Evolutionary conservation across 2,329 filamentous ascomycete genomes (phyloP), one percentile per base, ranked within the genome.

Genomic region (Aspergillus uvarum): DNA sequence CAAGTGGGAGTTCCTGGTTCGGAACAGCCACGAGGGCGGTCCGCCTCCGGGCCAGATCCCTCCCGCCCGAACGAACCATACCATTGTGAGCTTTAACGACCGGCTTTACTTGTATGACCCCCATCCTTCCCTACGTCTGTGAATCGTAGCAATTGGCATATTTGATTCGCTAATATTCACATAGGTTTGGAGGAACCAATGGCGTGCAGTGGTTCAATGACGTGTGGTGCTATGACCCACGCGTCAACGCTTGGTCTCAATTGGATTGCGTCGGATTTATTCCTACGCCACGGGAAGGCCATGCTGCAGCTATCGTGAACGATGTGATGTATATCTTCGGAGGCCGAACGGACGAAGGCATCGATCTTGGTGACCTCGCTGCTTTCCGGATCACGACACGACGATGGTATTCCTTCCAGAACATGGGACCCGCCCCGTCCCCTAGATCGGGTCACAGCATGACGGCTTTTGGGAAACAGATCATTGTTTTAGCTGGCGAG

Each of bases 261-360:
- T 83, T 96, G 58, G 94, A 98, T 71, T 99, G 95, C 74, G 97
- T 98, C 70, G 95, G 95, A 38, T 99, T 97, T 75, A 98, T 99
- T 61, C 95, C 96, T 1, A 89, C 92, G 1, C 89, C 94, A 19
- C 87, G 95, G 62, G 95, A 99, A 81, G 95, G 95, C 3, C 95
- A 99, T 75, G 93, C 96, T 12, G 92, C 95, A 14, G 89, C 94
- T 4, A 82, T 99, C 21, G 93, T 99, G 48, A 92, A 95, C 74
- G 95, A 99, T 73, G 95, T 97, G 61, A 99, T 99, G 96, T 99
- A 99, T 79, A 88, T 99, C 62, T 99, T 99, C 75, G 96, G 96
- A 67, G 95, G 95, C 49, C 89, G 95, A 61, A 97, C 92, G 0
- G 92, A 97, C 72, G 93, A 98, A 67, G 95, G 95, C 1, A 86